Evolutionary conservation across 2,329 filamentous ascomycete species (phyloP).

Genomic region (Trichoderma aggressivum): DNA sequence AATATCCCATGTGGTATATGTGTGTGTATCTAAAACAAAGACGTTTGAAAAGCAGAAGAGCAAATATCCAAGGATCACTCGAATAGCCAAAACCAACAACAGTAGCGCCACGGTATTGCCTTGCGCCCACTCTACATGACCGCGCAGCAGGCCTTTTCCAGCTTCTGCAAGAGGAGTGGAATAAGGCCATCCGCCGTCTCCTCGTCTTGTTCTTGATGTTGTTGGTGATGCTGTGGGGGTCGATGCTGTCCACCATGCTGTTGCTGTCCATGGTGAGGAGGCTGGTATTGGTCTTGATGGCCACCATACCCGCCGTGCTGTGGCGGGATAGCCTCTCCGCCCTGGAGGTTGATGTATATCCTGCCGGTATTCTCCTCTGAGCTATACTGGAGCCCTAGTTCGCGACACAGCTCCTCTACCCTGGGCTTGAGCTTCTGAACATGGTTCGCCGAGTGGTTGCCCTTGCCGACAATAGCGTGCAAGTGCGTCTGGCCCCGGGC

Average conservation of each 20-base stretch:
- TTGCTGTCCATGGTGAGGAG: slow-evolving; percentile 34
- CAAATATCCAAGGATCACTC: background rate
- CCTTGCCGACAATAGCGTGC: slow-evolving; percentile 94
- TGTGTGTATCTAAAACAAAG: background rate
- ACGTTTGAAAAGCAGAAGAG: background rate
- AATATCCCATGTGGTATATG: slow-evolving; percentile 1
- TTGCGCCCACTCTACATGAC: slow-evolving; percentile 61
- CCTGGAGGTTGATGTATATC: slow-evolving; percentile 83
- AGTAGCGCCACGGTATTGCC: background rate
- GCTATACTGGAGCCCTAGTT: slow-evolving; percentile 76
- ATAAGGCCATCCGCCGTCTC: slow-evolving; percentile 58
- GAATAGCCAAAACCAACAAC: background rate
- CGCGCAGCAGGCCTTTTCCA: slow-evolving; percentile 68
- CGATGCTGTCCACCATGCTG: slow-evolving; percentile 23
- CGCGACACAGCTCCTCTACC: slow-evolving; percentile 80
- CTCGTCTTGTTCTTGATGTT: slow-evolving; percentile 29
- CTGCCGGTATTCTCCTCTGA: slow-evolving; percentile 88
- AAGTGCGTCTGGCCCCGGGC: slow-evolving; percentile 73
- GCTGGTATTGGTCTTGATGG: slow-evolving; percentile 32
- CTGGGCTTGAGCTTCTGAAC: slow-evolving; percentile 95
- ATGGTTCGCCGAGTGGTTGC: slow-evolving; percentile 77
- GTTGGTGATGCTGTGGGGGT: slow-evolving; percentile 30
- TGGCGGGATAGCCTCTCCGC: slow-evolving; percentile 58
- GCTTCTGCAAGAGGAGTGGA: slow-evolving; percentile 57
- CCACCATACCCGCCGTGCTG: slow-evolving; percentile 37